These are phyloP conservation scores for Cardiospermum halicacabum DNA, from an alignment of 345 rosid species.

Conservation along the genomic window DNA sequence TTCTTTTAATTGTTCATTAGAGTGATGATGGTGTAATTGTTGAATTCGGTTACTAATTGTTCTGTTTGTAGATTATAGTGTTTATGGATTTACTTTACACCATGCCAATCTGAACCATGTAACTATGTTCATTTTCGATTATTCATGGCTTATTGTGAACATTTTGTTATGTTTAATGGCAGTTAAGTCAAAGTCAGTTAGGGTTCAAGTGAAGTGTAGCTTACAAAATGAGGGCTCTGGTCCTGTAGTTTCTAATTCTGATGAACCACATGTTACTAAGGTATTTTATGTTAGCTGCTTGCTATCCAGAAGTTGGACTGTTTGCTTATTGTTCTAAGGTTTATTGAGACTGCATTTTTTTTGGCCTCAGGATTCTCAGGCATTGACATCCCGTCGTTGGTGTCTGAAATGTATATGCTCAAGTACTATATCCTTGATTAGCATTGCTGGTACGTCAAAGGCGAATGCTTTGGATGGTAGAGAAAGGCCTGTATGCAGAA, in stretches of 20 bases:
- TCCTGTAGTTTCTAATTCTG: constrained; percentile 22
- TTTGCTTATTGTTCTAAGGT: background rate
- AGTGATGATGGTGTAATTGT: background rate
- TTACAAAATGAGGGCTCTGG: constrained; percentile 24
- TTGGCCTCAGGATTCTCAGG: constrained; percentile 36
- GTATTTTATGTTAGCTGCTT: constrained; percentile 3
- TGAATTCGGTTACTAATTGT: background rate
- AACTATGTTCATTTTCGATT: too few relatives aligned
- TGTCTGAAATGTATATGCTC: constrained; percentile 74
- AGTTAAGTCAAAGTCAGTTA: constrained; percentile 23
- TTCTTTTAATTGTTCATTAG: background rate
- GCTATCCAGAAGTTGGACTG: too few relatives aligned
- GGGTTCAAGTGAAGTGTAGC: constrained; percentile 32
- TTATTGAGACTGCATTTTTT: background rate
- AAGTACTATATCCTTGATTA: constrained; percentile 42
- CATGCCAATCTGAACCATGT: too few relatives aligned
- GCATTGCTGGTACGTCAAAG: constrained; percentile 30
- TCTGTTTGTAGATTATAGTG: background rate
- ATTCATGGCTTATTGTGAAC: background rate
- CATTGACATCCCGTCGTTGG: constrained; percentile 48
- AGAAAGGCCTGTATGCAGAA: constrained; percentile 67
- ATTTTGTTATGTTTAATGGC: constrained; percentile 9
- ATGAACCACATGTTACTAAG: constrained; percentile 22
- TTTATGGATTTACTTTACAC: background rate
- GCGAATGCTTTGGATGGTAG: constrained; percentile 50